A percentile compares a stretch with the other conserved stretches of the same genome.
These are phyloP conservation scores for Metschnikowia matae DNA, from an alignment of 805 yeast genomes.

Conservation along the genomic window DNA sequence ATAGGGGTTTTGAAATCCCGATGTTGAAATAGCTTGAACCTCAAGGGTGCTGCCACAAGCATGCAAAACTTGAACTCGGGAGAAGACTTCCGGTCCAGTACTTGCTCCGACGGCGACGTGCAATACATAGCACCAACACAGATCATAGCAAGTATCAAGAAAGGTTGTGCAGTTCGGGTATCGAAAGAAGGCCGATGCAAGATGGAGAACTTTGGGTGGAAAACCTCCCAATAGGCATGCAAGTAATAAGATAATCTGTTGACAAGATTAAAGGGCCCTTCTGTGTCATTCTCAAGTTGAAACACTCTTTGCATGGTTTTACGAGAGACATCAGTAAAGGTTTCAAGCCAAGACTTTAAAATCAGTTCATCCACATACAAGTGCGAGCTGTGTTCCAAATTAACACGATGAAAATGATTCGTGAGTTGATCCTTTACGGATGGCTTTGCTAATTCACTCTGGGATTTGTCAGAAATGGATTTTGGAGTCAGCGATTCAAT, in stretches of 20 bases:
- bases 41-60: constrained; percentile 51
- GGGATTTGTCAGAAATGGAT: constrained; percentile 12
- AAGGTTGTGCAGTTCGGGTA: constrained; percentile 43
- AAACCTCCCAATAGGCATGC: constrained; percentile 51
- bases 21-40: constrained; percentile 68
- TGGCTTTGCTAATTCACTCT: constrained; percentile 5
- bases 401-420: constrained; percentile 21
- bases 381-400: constrained; percentile 29
- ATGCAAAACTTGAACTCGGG: constrained; percentile 42
- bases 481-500: constrained; percentile 20
- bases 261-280: constrained; percentile 23
- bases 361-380: constrained; percentile 35
- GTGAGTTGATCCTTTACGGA: constrained; percentile 8
- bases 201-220: constrained; percentile 57
- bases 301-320: constrained; percentile 26
- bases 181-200: constrained; percentile 58
- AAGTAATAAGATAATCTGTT: constrained; percentile 35
- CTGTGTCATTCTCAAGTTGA: constrained; percentile 11
- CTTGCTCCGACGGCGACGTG: constrained; percentile 25
- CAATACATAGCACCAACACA: constrained; percentile 51
- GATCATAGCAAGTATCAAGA: constrained; percentile 53
- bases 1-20: constrained; percentile 77
- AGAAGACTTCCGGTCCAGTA: constrained; percentile 17
- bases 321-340: constrained; percentile 27
- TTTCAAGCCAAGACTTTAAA: constrained; percentile 30